Base-by-base conservation (phyloP, 2,329 filamentous ascomycete species). In the Trichothecium sympodiale region DNA sequence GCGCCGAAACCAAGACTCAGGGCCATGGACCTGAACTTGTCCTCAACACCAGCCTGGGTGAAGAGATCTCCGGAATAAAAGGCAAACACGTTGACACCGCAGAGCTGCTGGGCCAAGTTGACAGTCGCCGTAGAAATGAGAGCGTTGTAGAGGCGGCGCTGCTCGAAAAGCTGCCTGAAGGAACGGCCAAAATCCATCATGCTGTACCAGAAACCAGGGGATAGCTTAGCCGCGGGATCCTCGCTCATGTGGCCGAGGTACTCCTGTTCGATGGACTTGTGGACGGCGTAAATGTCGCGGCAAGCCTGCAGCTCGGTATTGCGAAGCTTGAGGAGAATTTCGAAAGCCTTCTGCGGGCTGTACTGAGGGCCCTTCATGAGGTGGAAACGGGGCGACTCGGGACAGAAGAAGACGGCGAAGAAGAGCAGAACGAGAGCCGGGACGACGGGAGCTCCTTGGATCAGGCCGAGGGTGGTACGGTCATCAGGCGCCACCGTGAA, bases 301-400 rank as follows among this genome's bases (percentile, higher is more conserved):
- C 64, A 44, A 0, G 59, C 61, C 52, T 62, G 59, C 6, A 65
- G 47, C 54, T 62, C 48, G 2, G 59, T 62, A 31, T 59, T 57
- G 17, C 61, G 50, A 4, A 64, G 46, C n/a, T 43, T 51, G 5
- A 43, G 42, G 15, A 64, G 43, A 13, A 57, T 53, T 1, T 43
- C 31, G n/a, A 54, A 63, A 0, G 61, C 61, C 33, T 54, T 55
- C 32, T 53, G 44, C 1, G 57, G 56, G 23, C 52, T 49, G 31
- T 58, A 61, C 28, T 55, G 55, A 3, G 54, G 49, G 5, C 56
- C 57, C 14, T 49, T 52, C n/a, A 58, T 52, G 45, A 64, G 55
- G 38, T 61, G 59, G 34, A 60, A 65, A 0, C 61, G 54, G 3
- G 61, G 61, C 10, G 57, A 61, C 35, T 64, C 61, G 6, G 60